phyloP scores from a whole-genome alignment of 306 rosid genomes.

The Sechiopsis laciniata region DNA sequence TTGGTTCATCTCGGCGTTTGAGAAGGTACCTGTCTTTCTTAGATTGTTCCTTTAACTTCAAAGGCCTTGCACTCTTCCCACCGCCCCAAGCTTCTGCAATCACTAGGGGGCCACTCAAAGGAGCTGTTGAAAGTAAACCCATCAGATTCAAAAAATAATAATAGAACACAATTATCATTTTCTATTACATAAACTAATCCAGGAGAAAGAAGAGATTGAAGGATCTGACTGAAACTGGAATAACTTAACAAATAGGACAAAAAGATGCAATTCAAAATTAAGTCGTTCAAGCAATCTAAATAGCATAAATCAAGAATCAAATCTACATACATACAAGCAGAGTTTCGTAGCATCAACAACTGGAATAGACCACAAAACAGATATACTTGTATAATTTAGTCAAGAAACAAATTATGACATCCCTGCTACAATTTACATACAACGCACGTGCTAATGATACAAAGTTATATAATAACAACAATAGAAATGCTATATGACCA shows the following conservation, averaged over 20 bases:
- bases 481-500: not conserved
- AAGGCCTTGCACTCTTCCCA: conserved; percentile 49
- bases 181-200: not conserved
- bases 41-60: conserved; percentile 60
- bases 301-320: not conserved
- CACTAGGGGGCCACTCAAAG: conserved; percentile 91
- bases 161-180: not conserved
- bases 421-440: not conserved
- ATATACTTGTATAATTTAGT: not conserved
- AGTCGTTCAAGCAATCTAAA: not conserved
- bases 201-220: not conserved
- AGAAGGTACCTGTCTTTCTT: conserved; percentile 73
- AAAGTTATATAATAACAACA: not conserved
- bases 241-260: no score
- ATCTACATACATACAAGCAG: not conserved
- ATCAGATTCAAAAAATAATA: conserved; percentile 26
- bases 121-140: conserved; percentile 54
- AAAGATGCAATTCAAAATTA: not conserved
- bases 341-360: not conserved
- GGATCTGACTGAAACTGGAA: not conserved
- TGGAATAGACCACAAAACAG: not conserved
- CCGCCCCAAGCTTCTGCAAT: conserved; percentile 76
- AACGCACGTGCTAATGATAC: not conserved
- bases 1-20: conserved; percentile 76
- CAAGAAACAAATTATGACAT: not conserved